These are phyloP conservation scores for Termitomyces heimii DNA, from an alignment of 768 basidiomycete species.

Conservation along the genomic window DNA sequence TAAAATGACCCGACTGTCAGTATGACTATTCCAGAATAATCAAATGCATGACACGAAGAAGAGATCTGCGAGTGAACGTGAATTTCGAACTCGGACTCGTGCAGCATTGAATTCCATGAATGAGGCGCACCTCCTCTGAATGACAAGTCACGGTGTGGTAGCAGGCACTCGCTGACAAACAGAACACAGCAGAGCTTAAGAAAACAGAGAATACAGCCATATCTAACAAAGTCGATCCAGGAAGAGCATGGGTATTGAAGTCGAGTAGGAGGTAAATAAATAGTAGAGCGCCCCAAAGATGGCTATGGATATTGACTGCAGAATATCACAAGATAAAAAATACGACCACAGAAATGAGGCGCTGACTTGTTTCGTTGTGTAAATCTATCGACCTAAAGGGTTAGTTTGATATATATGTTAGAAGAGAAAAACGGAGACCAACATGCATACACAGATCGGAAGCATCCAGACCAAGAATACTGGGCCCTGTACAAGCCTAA, in stretches of 20 bases:
- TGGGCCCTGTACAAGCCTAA: slow-evolving; percentile 39
- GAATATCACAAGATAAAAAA: slow-evolving; percentile 7
- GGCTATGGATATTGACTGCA: slow-evolving; percentile 82
- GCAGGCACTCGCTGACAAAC: slow-evolving; percentile 63
- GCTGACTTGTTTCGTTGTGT: slow-evolving; percentile 70
- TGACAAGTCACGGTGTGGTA: slow-evolving; percentile 75
- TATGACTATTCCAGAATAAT: slow-evolving; percentile 78
- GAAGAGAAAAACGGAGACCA: slow-evolving; percentile 22
- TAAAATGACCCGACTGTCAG: slow-evolving; percentile 76
- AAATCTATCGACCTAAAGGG: slow-evolving; percentile 39
- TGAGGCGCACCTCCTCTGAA: slow-evolving; percentile 51
- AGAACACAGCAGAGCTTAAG: slow-evolving; percentile 64
- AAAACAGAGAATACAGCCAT: slow-evolving; percentile 57
- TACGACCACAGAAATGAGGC: slow-evolving; percentile 2
- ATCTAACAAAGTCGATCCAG: slow-evolving; percentile 57
- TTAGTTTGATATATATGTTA: slow-evolving; percentile 6
- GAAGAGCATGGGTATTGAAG: slow-evolving; percentile 48
- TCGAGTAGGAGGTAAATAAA: slow-evolving; percentile 52
- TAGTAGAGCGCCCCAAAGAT: slow-evolving; percentile 62
- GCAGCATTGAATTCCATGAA: slow-evolving; percentile 3
- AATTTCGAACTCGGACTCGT: background rate
- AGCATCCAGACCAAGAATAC: slow-evolving; percentile 56
- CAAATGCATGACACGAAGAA: slow-evolving; percentile 55
- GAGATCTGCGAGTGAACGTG: slow-evolving; percentile 39
- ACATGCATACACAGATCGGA: slow-evolving; percentile 65